phyloP scores from a whole-genome alignment of 2,329 filamentous ascomycete genomes.

The Pseudogymnoascus sp. region DNA sequence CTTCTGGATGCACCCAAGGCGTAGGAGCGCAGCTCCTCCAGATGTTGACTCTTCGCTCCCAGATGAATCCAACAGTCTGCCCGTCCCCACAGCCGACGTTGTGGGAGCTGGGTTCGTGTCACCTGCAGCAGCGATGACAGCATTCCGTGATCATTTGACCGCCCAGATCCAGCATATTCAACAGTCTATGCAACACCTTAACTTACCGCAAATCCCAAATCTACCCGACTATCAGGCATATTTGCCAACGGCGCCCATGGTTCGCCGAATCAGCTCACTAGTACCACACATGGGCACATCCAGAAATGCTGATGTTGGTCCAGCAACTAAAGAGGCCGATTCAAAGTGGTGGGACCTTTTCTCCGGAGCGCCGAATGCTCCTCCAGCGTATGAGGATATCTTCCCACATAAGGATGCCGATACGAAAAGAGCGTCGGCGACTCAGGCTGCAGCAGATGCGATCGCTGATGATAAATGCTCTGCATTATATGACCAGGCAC shows the following conservation, averaged over 20 bases:
- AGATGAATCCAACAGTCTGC: constrained; percentile 13
- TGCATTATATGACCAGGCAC: constrained; percentile 40
- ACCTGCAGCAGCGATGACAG: constrained; percentile 55
- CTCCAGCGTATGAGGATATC: constrained; percentile 72
- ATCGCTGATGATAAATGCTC: constrained; percentile 51
- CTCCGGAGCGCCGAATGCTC: constrained; percentile 45
- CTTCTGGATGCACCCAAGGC: constrained; percentile 29
- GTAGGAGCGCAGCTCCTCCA: constrained; percentile 18
- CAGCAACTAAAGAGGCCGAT: constrained; percentile 38
- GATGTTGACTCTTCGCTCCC: neutral
- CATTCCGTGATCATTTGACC: constrained; percentile 64
- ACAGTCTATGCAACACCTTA: constrained; percentile 56
- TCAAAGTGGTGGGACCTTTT: constrained; percentile 62
- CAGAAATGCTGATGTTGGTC: constrained; percentile 26
- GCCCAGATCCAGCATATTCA: constrained; percentile 71
- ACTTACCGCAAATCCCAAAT: constrained; percentile 52
- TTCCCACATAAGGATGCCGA: constrained; percentile 51
- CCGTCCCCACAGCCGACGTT: constrained; percentile 16
- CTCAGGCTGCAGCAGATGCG: constrained; percentile 48
- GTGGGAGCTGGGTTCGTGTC: constrained; percentile 32
- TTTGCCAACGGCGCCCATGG: constrained; percentile 48
- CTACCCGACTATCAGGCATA: constrained; percentile 67
- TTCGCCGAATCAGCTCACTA: constrained; percentile 63
- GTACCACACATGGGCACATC: constrained; percentile 56
- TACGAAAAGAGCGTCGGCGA: constrained; percentile 49